Base-by-base conservation (phyloP, 1,139 yeast genomes). In the Zygoascus hellenicus region DNA sequence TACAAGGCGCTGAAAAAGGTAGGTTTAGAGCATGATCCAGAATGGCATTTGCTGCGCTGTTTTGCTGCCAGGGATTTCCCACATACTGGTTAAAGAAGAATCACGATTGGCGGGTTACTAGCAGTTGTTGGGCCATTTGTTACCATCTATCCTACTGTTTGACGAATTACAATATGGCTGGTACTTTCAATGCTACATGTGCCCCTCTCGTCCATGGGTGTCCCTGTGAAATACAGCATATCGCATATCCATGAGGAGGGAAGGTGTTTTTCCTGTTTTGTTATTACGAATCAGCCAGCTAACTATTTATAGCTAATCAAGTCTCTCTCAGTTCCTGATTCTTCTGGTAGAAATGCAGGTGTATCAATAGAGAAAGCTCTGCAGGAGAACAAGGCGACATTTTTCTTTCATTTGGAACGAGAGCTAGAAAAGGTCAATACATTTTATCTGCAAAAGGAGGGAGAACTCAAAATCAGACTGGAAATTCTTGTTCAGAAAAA, bases 371-470 rank as follows among this genome's bases (percentile, higher is more conserved):
- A 83, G 58, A 76, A 78, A 49, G 72, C 85, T 1, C 71, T 92
- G 37, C 94, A 89, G 60, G 96, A 87, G 55, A 90, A 88, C 68
- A 90, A 88, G 66, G 94, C 97, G 2, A 81, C 95, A 2, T 92
- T 92, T 65, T 92, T 92, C 71, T 92, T 92, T 70, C 78, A 87
- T 55, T 75, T 92, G 28, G 98, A 92, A 62, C 78, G 98, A 58
- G 98, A 92, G 63, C 72, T 92, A 56, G 98, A 92, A 59, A 92
- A 90, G 62, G 97, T 92, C 48, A 92, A 94, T 64, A 75, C 81
- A 14, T 90, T 88, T 62, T 92, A 92, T 62, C 69, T 89, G 42
- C 95, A 87, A 60, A 90, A 89, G 63, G 97, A 92, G 65, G 82
- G 95, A 3, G 95, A 89, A 61, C 64, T 71, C 57, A 80, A 85